phyloP scores from a whole-genome alignment of 1,284 basidiomycete species.

The Boletellus sp. region DNA sequence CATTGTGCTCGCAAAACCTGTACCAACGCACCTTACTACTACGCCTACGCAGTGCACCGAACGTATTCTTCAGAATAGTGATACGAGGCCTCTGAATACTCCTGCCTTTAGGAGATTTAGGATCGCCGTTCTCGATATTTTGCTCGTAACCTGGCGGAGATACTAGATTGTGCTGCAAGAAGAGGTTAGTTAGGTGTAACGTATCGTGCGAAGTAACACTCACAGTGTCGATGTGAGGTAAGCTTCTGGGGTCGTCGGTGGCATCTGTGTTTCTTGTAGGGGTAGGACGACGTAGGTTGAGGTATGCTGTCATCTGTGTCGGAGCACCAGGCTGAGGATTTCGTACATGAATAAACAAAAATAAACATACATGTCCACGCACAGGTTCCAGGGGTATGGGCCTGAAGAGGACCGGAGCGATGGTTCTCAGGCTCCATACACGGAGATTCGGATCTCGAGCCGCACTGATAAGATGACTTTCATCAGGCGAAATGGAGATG shows the following conservation, averaged over 20 bases:
- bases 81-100: background rate
- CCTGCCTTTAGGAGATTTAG: background rate
- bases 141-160: background rate
- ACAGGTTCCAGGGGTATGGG: slow-evolving; percentile 13
- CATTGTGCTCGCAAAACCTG: background rate
- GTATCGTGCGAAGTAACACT: background rate
- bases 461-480: slow-evolving; percentile 16
- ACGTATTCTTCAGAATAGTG: background rate
- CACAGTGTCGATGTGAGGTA: background rate
- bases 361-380: slow-evolving; percentile 8
- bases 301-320: background rate
- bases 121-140: background rate
- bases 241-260: background rate
- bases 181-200: background rate
- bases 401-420: slow-evolving; percentile 18
- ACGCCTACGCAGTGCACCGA: background rate
- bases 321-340: background rate
- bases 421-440: slow-evolving; percentile 15
- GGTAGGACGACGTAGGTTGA: background rate
- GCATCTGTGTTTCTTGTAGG: background rate
- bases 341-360: background rate
- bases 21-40: slow-evolving; percentile 6
- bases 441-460: slow-evolving; percentile 11
- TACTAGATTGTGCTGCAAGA: slow-evolving; percentile 2
- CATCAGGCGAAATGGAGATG: slow-evolving; percentile 19